phyloP scores from a whole-genome alignment of 768 basidiomycete genomes.

The Holtermannia corniformis region DNA sequence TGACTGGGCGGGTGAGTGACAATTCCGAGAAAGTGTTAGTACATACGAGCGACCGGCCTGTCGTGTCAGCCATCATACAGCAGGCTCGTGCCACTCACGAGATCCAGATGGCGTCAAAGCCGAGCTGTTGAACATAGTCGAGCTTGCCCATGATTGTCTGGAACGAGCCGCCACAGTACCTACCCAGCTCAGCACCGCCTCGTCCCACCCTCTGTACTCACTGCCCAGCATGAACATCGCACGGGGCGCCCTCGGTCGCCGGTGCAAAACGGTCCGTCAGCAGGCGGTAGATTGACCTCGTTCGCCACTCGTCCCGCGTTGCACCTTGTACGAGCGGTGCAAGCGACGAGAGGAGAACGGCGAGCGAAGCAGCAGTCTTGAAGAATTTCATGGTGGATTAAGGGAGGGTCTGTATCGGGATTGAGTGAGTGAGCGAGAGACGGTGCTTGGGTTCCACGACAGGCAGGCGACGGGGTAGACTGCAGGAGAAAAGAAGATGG shows the following conservation, averaged over 20 bases:
- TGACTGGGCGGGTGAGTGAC: too few relatives aligned
- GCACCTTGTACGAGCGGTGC: constrained; percentile 16
- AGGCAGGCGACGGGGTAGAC: too few relatives aligned
- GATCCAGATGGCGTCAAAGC: constrained; percentile 42
- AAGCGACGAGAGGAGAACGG: constrained; percentile 10
- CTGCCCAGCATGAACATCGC: constrained; percentile 15
- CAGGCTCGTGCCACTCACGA: constrained; percentile 7
- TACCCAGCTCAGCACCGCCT: background rate
- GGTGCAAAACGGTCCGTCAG: constrained; percentile 42
- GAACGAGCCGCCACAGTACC: constrained; percentile 39
- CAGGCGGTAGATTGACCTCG: constrained; percentile 30
- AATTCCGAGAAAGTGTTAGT: too few relatives aligned
- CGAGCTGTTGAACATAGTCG: constrained; percentile 40
- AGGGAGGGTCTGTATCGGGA: too few relatives aligned
- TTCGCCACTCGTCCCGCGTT: constrained; percentile 25
- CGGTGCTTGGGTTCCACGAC: too few relatives aligned
- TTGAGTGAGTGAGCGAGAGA: too few relatives aligned
- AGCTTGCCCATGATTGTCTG: constrained; percentile 28
- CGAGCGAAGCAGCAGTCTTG: constrained; percentile 1
- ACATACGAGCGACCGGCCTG: too few relatives aligned
- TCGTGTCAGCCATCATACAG: too few relatives aligned
- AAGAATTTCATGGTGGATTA: background rate
- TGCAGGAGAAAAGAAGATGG: too few relatives aligned
- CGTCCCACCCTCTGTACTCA: background rate
- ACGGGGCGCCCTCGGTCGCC: constrained; percentile 12